Evolutionary conservation across 768 basidiomycete species (phyloP), one percentile per base, ranked within the genome.

Genomic region (Trametes maxima): DNA sequence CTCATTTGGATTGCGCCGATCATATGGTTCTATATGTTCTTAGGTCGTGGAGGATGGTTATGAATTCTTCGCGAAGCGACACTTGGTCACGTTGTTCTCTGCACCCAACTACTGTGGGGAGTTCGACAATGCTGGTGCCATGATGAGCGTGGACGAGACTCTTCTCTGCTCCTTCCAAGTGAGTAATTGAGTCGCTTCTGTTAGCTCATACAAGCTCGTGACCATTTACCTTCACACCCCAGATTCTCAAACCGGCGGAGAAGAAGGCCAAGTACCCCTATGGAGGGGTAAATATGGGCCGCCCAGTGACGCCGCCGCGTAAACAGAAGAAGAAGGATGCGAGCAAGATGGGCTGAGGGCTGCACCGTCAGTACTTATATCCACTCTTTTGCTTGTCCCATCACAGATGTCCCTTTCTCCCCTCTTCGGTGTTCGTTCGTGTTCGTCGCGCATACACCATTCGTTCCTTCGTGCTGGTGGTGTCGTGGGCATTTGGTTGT

Each of bases 71-170:
- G 95, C 95, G 47, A 98, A 98, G 78, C 84, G 96, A 66, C 95
- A 96, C 79, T 77, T 98, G 67, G 96, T 98, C 66, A 98, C 96
- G 44, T 75, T 98, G 46, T 98, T 98, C 80, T 96, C 94, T 22
- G 96, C 96, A 53, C 96, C 96, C 60, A 93, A 94, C 79, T 93
- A 94, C 70, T 93, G 90, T 68, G 91, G 94, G 65, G 92, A 98
- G 79, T 99, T 99, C 70, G 96, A 99, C 76, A 99, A 99, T 75
- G 95, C 96, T 4, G 96, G 96, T 39, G 96, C 96, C 36, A 99
- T 99, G 96, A 99, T 98, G 96, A 95, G 92, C 70, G 96, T 99
- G 44, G 96, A 98, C 70, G 96, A 98, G 77, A 97, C 96, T 10
- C 75, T 98, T 66, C 75, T 98, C 65, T 98, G 96, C 78, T 98